A percentile compares a stretch with the other conserved stretches of the same genome.
Evolutionary conservation across 805 yeast species (phyloP).

Genomic region (Brettanomyces bruxellensis): DNA sequence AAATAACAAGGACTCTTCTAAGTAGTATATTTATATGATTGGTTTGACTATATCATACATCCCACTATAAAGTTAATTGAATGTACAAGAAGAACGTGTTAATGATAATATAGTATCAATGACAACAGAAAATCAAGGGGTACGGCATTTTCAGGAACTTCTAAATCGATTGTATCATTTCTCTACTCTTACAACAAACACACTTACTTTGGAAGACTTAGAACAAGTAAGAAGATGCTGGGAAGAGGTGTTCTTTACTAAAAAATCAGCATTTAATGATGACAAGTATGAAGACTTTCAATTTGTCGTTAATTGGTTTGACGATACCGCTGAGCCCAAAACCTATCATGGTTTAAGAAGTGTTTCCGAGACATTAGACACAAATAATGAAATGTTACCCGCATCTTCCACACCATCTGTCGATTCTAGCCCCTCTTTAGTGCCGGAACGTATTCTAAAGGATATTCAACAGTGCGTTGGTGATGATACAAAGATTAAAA

Average conservation of each 20-base stretch:
- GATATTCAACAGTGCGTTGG: background rate
- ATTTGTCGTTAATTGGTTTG: slow-evolving; percentile 5
- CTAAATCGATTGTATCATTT: background rate
- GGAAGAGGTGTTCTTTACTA: slow-evolving; percentile 19
- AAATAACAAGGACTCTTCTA: no score
- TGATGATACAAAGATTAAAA: background rate
- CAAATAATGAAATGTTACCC: background rate
- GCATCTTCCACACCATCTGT: background rate
- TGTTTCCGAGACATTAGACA: background rate
- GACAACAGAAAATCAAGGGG: background rate
- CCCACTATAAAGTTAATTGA: no score
- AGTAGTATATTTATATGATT: no score
- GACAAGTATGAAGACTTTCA: slow-evolving; percentile 10
- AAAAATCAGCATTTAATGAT: slow-evolving; percentile 12
- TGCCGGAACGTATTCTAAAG: background rate
- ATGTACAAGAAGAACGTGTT: no score
- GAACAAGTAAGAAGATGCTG: slow-evolving; percentile 5
- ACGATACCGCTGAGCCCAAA: background rate
- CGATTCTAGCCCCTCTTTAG: no score
- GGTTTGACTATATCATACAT: no score
- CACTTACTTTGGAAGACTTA: background rate
- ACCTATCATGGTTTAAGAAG: background rate
- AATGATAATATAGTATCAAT: no score
- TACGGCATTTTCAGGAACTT: background rate
- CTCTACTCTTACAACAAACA: background rate